Percentiles rank a stretch among this genome's conserved stretches.
Evolutionary conservation across 148 eudicot genomes (phyloP).

Genomic region (Pouteria glomerata): DNA sequence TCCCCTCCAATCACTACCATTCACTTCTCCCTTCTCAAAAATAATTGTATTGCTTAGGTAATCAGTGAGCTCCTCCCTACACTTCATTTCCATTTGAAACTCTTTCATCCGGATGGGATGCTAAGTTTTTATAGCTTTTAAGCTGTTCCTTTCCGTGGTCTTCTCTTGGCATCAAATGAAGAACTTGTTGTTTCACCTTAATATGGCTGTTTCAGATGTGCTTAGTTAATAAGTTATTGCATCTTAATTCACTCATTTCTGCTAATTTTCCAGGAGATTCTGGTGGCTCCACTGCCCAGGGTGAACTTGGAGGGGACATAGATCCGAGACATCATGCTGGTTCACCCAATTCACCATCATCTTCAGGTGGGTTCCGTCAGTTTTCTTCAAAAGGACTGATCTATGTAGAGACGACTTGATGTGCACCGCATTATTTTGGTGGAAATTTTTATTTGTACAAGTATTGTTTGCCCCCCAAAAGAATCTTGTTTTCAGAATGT

Average conservation of each 20-base stretch:
- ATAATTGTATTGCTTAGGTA: no score
- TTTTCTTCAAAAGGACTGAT: conserved; percentile 90
- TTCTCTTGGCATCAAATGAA: background rate
- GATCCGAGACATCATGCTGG: conserved; percentile 52
- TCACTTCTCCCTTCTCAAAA: no score
- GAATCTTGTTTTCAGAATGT: conserved; percentile 59
- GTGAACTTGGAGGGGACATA: conserved; percentile 67
- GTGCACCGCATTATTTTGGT: conserved; percentile 66
- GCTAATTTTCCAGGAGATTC: conserved; percentile 54
- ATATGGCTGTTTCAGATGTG: background rate
- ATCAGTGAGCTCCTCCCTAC: no score
- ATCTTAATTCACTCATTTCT: conserved; percentile 9
- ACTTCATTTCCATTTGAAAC: no score
- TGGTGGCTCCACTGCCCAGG: conserved; percentile 67
- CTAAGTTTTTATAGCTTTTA: background rate
- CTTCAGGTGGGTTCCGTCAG: conserved; percentile 99
- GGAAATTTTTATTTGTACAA: conserved; percentile 65
- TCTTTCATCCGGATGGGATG: no score
- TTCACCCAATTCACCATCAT: conserved; percentile 85
- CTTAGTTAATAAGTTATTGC: background rate
- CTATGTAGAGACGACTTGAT: conserved; percentile 91
- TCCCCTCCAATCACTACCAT: no score
- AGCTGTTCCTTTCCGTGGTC: background rate
- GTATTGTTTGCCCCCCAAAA: conserved; percentile 65
- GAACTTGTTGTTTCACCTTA: background rate